A percentile compares a stretch with the other conserved stretches of the same genome.
Conservation (phyloP, 768 basidiomycete species). For the Termitomyces sp. region DNA sequence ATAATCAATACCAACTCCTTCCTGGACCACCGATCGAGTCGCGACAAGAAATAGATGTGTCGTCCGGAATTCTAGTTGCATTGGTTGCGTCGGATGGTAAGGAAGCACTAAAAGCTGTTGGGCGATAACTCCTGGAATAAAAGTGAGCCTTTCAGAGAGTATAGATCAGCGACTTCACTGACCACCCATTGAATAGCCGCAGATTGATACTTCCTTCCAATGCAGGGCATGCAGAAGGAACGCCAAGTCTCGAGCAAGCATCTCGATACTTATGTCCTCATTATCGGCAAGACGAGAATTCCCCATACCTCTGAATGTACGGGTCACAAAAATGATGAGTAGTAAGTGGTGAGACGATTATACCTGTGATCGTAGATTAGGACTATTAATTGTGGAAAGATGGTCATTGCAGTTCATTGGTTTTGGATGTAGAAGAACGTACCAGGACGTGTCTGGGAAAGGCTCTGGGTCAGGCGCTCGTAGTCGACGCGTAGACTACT, state of each 20-base stretch:
- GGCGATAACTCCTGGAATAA: slow-evolving; percentile 29
- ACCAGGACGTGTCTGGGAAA: slow-evolving; percentile 36
- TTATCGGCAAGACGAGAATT: slow-evolving; percentile 30
- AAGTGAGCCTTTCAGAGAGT: not conserved
- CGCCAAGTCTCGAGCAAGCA: slow-evolving; percentile 39
- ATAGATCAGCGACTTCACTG: slow-evolving; percentile 5
- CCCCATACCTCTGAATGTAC: slow-evolving; percentile 35
- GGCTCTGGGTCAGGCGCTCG: slow-evolving; percentile 25
- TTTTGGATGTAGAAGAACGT: not conserved
- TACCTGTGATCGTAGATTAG: slow-evolving; percentile 38
- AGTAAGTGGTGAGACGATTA: not conserved
- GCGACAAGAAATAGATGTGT: slow-evolving; percentile 35
- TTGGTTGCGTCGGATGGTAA: slow-evolving; percentile 26
- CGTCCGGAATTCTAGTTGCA: slow-evolving; percentile 30
- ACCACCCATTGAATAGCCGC: slow-evolving; percentile 52
- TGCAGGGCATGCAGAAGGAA: slow-evolving; percentile 29
- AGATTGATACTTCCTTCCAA: slow-evolving; percentile 37
- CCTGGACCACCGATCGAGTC: slow-evolving; percentile 24
- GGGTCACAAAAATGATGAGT: not conserved
- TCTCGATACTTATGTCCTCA: slow-evolving; percentile 37
- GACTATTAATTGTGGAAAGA: slow-evolving; percentile 20
- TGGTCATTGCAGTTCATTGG: not conserved
- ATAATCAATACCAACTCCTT: slow-evolving; percentile 16
- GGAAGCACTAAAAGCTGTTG: slow-evolving; percentile 41
- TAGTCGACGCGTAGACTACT: slow-evolving; percentile 33